phyloP scores from a whole-genome alignment of 2,329 filamentous ascomycete genomes.

The Colletotrichum sojae region DNA sequence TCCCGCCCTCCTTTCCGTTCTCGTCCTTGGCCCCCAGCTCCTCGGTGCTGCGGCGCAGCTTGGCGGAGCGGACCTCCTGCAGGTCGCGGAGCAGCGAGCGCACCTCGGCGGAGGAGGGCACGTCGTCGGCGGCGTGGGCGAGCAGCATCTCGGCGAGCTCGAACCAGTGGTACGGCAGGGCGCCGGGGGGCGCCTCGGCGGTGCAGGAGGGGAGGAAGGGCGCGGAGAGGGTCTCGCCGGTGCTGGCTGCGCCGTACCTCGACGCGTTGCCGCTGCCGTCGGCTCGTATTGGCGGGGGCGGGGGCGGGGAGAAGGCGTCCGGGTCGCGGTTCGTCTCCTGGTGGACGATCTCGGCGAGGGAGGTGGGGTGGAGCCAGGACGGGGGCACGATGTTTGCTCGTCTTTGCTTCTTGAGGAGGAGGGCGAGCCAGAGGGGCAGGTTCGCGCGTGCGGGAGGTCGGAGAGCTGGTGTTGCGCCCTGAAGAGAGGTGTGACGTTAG shows the following conservation, averaged over 20 bases:
- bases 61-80: slow-evolving; percentile 89
- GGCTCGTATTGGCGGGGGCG: slow-evolving; percentile 72
- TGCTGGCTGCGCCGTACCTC: slow-evolving; percentile 46
- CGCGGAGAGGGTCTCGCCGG: slow-evolving; percentile 65
- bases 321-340: slow-evolving; percentile 82
- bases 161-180: slow-evolving; percentile 95
- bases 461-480: slow-evolving; percentile 85
- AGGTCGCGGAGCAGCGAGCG: slow-evolving; percentile 84
- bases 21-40: slow-evolving; percentile 70
- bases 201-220: slow-evolving; percentile 87
- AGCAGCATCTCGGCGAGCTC: slow-evolving; percentile 91
- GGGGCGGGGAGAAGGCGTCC: slow-evolving; percentile 82
- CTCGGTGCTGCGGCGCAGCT: slow-evolving; percentile 83
- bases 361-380: slow-evolving; percentile 85
- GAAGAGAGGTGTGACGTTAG: slow-evolving; percentile 30
- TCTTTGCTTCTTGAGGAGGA: slow-evolving; percentile 93
- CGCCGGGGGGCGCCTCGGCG: slow-evolving; percentile 75
- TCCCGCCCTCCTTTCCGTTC: slow-evolving; percentile 55
- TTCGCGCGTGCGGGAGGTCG: slow-evolving; percentile 85
- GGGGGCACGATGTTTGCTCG: slow-evolving; percentile 94
- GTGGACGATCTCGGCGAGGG: slow-evolving; percentile 83
- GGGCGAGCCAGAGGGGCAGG: slow-evolving; percentile 92
- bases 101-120: slow-evolving; percentile 80
- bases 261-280: slow-evolving; percentile 61
- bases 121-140: slow-evolving; percentile 86